phyloP scores from a whole-genome alignment of 257 asterid genomes.

The Mitragyna speciosa region DNA sequence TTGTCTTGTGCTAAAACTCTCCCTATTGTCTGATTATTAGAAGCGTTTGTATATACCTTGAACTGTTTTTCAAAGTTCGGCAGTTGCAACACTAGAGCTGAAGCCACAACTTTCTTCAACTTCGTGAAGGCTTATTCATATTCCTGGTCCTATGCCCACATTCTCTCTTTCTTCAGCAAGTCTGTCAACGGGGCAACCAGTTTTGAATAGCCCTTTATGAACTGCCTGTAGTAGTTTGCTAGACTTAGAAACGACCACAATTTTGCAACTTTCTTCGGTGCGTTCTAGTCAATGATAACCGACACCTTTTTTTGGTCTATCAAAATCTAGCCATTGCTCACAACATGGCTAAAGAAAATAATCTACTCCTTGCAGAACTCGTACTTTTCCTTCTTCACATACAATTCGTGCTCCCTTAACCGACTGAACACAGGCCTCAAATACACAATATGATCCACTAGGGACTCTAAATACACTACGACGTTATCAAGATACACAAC shows the following conservation, averaged over 20 bases:
- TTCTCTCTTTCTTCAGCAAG: neutral
- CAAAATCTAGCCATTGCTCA: neutral
- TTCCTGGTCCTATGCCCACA: neutral
- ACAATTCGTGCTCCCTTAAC: neutral
- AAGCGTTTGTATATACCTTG: neutral
- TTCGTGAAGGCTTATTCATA: neutral
- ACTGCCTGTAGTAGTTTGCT: neutral
- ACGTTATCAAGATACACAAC: too few species aligned
- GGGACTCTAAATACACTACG: too few species aligned
- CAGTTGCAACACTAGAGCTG: neutral
- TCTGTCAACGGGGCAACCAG: neutral
- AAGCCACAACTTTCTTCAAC: too few species aligned
- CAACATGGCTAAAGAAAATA: neutral
- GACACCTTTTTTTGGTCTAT: neutral
- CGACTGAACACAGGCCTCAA: too few species aligned
- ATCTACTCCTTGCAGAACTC: neutral
- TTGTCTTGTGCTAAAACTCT: neutral
- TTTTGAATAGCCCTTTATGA: neutral
- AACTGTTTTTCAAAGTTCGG: neutral
- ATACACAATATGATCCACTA: too few species aligned
- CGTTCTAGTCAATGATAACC: neutral
- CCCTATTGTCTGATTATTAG: neutral
- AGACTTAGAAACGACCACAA: neutral
- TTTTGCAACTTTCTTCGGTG: neutral
- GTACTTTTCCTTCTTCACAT: neutral